Base-by-base conservation (phyloP, 2,329 filamentous ascomycete species). In the Stachybotrys elegans region DNA sequence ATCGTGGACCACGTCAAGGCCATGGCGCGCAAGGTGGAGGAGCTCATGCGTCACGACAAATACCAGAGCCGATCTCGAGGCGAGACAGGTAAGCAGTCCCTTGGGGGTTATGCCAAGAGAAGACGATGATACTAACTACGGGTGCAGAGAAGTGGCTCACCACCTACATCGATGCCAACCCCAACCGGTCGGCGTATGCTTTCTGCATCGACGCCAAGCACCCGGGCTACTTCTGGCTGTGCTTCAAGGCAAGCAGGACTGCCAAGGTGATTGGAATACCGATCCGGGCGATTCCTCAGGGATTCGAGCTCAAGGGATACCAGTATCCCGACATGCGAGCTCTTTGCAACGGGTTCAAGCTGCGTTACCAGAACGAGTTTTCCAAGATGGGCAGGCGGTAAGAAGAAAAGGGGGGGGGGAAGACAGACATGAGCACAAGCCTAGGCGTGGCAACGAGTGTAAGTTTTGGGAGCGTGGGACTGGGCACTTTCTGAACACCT, bases 1-100 rank as follows among this genome's bases (percentile, higher is more conserved):
- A 97, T 98, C 54, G 91, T 95, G 60, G 87, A 93, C 59, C 93
- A 98, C 62, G 88, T 98, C 61, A 93, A 95, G 71, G 88, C 91
- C 42, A 98, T 97, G 93, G 87, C 90, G 16, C 88, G 86, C 67
- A 98, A 98, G 75, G 92, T 97, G 42, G 89, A 95, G 53, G 92
- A 98, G 72, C 84, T 98, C 73, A 93, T 89, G 76, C 81, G 85
- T 52, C 85, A 96, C 64, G 92, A 97, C 62, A 95, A 95, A 67
- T 98, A 87, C 73, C 89, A 95, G 68, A 81, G 81, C 50, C 83
- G 86, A 48, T 91, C 82, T 49, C 84, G 84, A 58, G 75, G 82
- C 48, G 86, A 93, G 58, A 87, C 90, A 50, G 91, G 92, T 95
- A 83, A 73, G 86, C 74, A n/a, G n/a, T 29, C n/a, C 6, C 8